phyloP scores from a whole-genome alignment of 345 rosid species.

The Aquilaria yunnanensis region DNA sequence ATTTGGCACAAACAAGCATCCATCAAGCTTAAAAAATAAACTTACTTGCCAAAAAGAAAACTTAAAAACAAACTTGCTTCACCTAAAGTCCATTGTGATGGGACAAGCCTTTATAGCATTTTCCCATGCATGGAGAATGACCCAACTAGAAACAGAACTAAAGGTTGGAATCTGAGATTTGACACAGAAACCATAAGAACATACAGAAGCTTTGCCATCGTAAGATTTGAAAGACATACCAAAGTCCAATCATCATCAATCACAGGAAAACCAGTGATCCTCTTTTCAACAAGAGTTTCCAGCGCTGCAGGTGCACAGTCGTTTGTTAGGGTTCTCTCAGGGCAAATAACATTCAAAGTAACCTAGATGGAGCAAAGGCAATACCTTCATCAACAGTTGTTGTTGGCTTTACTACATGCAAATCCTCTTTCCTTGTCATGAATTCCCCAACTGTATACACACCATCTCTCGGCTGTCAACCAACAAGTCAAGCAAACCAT shows the following conservation, averaged over 20 bases:
- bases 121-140: no score
- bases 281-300: conserved; percentile 61
- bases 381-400: conserved; percentile 85
- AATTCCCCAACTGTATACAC: conserved; percentile 78
- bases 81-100: no score
- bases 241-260: conserved; percentile 75
- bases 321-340: conserved; percentile 8
- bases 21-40: no score
- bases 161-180: no score
- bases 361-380: conserved; percentile 9
- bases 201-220: no score
- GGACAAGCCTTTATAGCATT: no score
- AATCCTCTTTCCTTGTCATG: conserved; percentile 71
- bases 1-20: no score
- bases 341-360: neutral
- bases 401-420: conserved; percentile 67
- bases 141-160: no score
- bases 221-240: conserved; percentile 32
- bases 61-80: no score
- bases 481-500: neutral
- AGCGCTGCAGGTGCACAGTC: conserved; percentile 39
- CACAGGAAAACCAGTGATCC: conserved; percentile 91
- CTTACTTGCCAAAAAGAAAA: no score
- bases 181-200: no score
- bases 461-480: conserved; percentile 48